Evolutionary conservation across 495 filamentous ascomycete species (phyloP).

Genomic region (Penicillium cinerascens): DNA sequence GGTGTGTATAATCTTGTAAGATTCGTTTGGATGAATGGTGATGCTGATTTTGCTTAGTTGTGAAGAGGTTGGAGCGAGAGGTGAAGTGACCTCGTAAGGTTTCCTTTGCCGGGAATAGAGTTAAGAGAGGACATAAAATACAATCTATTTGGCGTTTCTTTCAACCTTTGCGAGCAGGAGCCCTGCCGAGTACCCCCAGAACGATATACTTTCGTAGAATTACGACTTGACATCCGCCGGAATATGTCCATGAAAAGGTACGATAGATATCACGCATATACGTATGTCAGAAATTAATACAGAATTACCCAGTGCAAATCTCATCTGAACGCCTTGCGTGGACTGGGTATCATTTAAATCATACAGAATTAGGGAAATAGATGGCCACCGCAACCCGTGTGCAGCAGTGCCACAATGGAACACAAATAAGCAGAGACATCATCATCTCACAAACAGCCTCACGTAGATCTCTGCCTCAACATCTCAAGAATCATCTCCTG

Average conservation of each 20-base stretch:
- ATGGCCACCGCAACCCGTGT: background rate
- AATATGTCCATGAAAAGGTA: background rate
- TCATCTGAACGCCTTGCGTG: background rate
- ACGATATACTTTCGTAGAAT: no score
- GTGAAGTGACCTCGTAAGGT: background rate
- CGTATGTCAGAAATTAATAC: background rate
- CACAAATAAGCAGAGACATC: background rate
- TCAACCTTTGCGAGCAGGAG: no score
- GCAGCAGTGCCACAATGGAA: background rate
- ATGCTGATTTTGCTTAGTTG: background rate
- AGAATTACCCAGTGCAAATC: background rate
- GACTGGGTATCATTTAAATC: background rate
- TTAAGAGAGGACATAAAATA: background rate
- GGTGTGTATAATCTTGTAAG: background rate
- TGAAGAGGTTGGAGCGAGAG: background rate
- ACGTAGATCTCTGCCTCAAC: conserved; percentile 39
- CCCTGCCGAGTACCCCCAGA: no score
- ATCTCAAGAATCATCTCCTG: conserved; percentile 48
- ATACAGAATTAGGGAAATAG: background rate
- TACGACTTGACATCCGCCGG: no score
- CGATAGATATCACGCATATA: background rate
- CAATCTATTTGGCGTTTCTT: background rate
- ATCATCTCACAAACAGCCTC: conserved; percentile 1
- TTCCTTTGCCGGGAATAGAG: background rate
- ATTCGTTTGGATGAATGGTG: background rate